Conservation (phyloP, 805 yeast species). For the Ogataea parapolymorpha region DNA sequence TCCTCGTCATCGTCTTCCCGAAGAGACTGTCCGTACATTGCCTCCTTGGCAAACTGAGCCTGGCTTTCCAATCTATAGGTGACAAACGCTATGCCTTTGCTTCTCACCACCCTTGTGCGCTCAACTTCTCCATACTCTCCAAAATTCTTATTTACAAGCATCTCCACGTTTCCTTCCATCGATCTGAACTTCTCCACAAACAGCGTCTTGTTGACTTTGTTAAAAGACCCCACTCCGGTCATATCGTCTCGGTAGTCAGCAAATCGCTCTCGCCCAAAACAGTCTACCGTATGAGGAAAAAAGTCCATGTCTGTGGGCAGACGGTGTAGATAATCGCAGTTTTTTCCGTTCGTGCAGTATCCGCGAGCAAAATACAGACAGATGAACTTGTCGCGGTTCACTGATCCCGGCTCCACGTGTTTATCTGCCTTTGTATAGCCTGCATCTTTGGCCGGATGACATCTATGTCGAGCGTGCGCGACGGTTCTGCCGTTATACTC, state of each 20-base stretch:
- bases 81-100: slow-evolving; percentile 74
- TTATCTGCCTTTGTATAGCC: slow-evolving; percentile 74
- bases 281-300: slow-evolving; percentile 66
- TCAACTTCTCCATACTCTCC: slow-evolving; percentile 75
- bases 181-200: slow-evolving; percentile 63
- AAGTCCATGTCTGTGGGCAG: slow-evolving; percentile 62
- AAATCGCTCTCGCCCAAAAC: slow-evolving; percentile 89
- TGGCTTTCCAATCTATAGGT: slow-evolving; percentile 62
- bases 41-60: slow-evolving; percentile 95
- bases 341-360: slow-evolving; percentile 72
- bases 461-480: slow-evolving; percentile 52
- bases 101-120: slow-evolving; percentile 55
- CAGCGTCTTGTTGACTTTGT: slow-evolving; percentile 64
- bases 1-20: slow-evolving; percentile 50
- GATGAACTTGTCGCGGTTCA: slow-evolving; percentile 41
- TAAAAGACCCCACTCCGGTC: slow-evolving; percentile 89
- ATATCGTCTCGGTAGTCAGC: slow-evolving; percentile 84
- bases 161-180: slow-evolving; percentile 36
- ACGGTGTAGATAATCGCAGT: slow-evolving; percentile 76
- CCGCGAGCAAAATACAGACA: slow-evolving; percentile 91
- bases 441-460: slow-evolving; percentile 58
- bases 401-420: slow-evolving; percentile 28
- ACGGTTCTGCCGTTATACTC: slow-evolving; percentile 44
- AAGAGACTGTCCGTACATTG: slow-evolving; percentile 81
- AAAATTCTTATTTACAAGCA: slow-evolving; percentile 49